A percentile compares a stretch with the other conserved stretches of the same genome.
Evolutionary conservation across 345 rosid species (phyloP).

Genomic region (Melaleuca quinquenervia): DNA sequence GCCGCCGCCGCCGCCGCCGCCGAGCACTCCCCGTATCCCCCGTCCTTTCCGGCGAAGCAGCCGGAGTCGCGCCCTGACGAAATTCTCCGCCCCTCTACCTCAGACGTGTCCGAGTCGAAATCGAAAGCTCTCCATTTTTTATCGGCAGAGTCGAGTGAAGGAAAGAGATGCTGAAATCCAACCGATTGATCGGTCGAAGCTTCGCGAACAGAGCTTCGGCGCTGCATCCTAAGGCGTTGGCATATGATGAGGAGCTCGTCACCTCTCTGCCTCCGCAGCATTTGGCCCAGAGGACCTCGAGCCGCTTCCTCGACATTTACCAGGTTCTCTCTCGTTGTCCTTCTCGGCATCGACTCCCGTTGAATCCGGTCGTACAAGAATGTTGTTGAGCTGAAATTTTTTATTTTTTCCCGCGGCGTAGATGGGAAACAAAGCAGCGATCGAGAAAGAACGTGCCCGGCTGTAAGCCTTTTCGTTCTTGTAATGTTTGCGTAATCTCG

Average conservation of each 20-base stretch:
- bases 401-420: constrained; percentile 5
- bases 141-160: neutral
- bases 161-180: constrained; percentile 36
- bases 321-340: constrained; percentile 16
- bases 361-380: neutral
- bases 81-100: neutral
- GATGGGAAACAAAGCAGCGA: constrained; percentile 65
- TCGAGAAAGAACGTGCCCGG: constrained; percentile 75
- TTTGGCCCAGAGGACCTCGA: constrained; percentile 30
- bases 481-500: neutral
- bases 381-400: neutral
- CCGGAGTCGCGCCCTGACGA: neutral
- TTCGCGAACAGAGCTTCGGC: constrained; percentile 15
- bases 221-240: neutral
- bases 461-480: constrained; percentile 39
- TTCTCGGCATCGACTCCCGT: neutral
- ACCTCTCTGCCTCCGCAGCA: constrained; percentile 21
- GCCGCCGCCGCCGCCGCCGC: neutral
- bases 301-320: constrained; percentile 68
- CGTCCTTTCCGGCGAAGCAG: neutral
- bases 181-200: constrained; percentile 20
- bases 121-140: neutral
- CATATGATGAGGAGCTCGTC: constrained; percentile 8
- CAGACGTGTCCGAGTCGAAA: neutral
- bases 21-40: neutral